These are phyloP conservation scores for Trichoderma pleuroti DNA, from an alignment of 2,329 filamentous ascomycete species.

Conservation along the genomic window DNA sequence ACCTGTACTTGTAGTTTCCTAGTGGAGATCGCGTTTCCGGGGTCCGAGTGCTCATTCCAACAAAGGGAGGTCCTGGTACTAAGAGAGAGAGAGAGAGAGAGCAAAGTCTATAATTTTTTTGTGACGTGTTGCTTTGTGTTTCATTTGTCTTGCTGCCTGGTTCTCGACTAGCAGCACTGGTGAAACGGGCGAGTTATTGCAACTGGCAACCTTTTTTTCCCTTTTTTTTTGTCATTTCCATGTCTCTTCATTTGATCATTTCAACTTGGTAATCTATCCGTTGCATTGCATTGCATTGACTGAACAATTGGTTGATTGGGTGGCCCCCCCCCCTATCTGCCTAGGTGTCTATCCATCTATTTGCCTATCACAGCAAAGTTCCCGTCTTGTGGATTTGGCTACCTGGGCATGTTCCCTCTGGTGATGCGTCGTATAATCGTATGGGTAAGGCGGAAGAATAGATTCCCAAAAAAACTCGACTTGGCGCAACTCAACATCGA, in stretches of 20 bases:
- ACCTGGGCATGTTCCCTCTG: not conserved
- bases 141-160: not conserved
- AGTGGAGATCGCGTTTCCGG: slow-evolving; percentile 4
- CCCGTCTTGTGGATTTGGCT: not conserved
- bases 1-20: slow-evolving; percentile 1
- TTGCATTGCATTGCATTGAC: not conserved
- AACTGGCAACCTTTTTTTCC: not conserved
- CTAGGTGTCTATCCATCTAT: not conserved
- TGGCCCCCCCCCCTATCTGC: not conserved
- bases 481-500: not conserved
- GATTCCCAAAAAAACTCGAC: not conserved
- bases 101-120: not conserved
- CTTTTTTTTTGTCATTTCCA: not conserved
- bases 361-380: not conserved
- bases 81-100: not conserved
- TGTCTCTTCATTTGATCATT: not conserved
- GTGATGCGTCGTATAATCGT: not conserved
- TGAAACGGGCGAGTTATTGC: slow-evolving; percentile 3
- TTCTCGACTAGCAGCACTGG: not conserved
- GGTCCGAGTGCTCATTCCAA: not conserved
- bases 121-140: not conserved
- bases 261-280: not conserved
- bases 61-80: not conserved
- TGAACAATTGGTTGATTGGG: not conserved
- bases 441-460: not conserved